Evolutionary conservation across 495 filamentous ascomycete species (phyloP), one percentile per base, ranked within the genome.

Genomic region (Talaromyces wortmannii): DNA sequence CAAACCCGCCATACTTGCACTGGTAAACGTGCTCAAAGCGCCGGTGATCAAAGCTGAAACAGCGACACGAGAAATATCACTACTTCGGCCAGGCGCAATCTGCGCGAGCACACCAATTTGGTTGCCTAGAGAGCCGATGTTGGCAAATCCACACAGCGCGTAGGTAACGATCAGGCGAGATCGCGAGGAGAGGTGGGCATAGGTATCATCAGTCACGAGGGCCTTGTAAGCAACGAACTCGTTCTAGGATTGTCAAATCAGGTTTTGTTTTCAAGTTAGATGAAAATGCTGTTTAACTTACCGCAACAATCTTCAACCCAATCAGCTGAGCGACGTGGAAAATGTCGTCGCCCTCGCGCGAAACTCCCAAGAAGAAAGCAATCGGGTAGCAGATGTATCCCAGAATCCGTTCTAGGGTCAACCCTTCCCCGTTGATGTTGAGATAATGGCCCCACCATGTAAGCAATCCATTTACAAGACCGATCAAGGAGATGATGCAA

Each of bases 401-500:
- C 10, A 95, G 72, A 56, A 96, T 84, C 29, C 92, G 71, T 63
- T 92, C 73, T 50, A 96, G 70, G 8, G 87, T 91, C 51, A 96
- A 71, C 1, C 74, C 70, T 13, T 83, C 83, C 48, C 86, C 67
- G 57, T 79, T 73, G 63, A 94, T 86, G 68, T 86, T 87, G 59
- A 91, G 74, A 66, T 94, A 96, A 12, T 74, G 75, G 55, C 91
- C 91, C 89, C 90, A 96, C 91, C 91, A 96, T 31, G 82, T 85
- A 43, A 96, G 79, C 5, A 95, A 77, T 15, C 85, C 90, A 60
- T 96, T 85, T 50, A 82, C 68, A 5, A 96, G 79, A 12, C 74
- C 84, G 33, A 96, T 74, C 31, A 95, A 79, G 4, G 88, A 88
- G 59, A 96, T 86, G 61, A 96, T 91, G 65, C 90, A 95, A 11